Evolutionary conservation across 768 basidiomycete species (phyloP), one percentile per base, ranked within the genome.

Genomic region (Mycena rebaudengoi): DNA sequence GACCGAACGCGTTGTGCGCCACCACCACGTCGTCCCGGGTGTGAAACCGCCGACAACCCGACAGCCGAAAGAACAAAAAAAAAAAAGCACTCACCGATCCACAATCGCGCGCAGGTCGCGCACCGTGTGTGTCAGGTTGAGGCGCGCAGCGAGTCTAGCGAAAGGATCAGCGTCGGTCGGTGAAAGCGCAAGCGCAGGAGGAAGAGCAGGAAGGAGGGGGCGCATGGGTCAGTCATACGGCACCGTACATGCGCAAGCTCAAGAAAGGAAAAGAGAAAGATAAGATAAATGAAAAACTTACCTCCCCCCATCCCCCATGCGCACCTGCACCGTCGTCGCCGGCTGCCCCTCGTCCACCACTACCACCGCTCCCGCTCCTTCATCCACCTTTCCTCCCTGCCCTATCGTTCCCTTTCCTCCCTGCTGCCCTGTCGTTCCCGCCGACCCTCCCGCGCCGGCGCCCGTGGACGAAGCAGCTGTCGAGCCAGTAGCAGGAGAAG

Each of bases 281-380:
- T 32, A 12, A 25, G 35, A 46, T 57, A 37, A 21, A 57, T 16
- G 53, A 41, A 64, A 35, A 21, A 69, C 77, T 7, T 66, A 92
- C 92, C 94, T 86, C 18, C 94, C 92, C 10, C 97, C 97, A 76
- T 97, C 96, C 11, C 92, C 94, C 55, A 99, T 73, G 56, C 98
- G 83, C 60, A 99, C 86, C 79, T 98, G 98, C 12, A 99, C 82
- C 74, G 88, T 94, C 40, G 96, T 98, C 46, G 89, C 91, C 6
- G 97, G 96, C 74, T 85, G 81, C 16, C 79, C 85, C 74, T 87
- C 86, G 73, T 99, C 95, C 10, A 98, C 94, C 74, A 33, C 37
- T 16, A 54, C 52, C 23, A 41, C 40, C 44, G 91, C 88, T 71
- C 96, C 97, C n/a, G n/a, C n/a, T n/a, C n/a, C n/a, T n/a, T n/a